A percentile compares a stretch with the other conserved stretches of the same genome.
Conservation (phyloP, 2,329 filamentous ascomycete genomes). For the Arthrinium phaeospermum region DNA sequence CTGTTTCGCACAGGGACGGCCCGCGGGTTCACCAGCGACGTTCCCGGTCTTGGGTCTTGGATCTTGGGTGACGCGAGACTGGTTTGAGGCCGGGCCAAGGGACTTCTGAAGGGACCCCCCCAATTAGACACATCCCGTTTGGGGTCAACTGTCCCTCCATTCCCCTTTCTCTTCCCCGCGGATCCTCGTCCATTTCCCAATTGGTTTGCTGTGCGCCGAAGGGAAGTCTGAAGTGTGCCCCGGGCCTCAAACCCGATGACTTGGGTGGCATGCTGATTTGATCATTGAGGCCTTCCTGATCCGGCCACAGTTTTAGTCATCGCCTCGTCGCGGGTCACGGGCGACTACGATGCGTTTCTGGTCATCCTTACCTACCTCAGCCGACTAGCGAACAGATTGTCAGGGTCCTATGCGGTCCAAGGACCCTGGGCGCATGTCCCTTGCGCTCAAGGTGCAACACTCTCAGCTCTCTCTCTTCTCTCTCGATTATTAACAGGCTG, state of each 20-base stretch:
- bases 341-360: neutral
- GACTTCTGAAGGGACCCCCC: neutral
- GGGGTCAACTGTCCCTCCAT: conserved; percentile 1
- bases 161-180: neutral
- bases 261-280: neutral
- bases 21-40: conserved; percentile 8
- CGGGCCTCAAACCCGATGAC: conserved; percentile 9
- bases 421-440: neutral
- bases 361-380: neutral
- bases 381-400: neutral
- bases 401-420: conserved; percentile 8
- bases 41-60: conserved; percentile 5
- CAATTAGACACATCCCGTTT: neutral
- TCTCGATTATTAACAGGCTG: neutral
- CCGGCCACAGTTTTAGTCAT: neutral
- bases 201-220: neutral
- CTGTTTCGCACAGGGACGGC: conserved; percentile 18
- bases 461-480: neutral
- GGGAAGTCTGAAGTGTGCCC: neutral
- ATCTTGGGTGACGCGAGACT: conserved; percentile 12
- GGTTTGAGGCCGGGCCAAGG: conserved; percentile 14
- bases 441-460: neutral
- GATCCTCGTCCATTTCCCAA: neutral
- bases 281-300: neutral
- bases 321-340: conserved; percentile 1